Base-by-base conservation (phyloP, 108 stramenopile genomes). In the Cyclostephanos tholiformis region DNA sequence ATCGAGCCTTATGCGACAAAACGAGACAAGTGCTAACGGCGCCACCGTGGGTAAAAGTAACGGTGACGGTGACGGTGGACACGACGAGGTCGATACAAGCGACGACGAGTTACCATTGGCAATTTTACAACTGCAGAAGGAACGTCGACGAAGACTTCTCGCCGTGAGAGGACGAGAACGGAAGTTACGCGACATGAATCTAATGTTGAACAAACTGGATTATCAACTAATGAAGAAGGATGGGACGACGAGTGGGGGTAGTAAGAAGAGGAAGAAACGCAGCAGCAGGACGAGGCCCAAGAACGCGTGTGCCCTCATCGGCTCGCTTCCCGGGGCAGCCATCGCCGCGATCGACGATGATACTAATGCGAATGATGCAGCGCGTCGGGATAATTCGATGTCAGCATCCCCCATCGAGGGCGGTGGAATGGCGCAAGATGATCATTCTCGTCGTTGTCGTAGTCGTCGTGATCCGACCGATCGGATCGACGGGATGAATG, bases 81-180 rank as follows among this genome's bases (percentile, higher is more conserved):
- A 51, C 50, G 25, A 19, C 7, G 19, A 55, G 0, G 14, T 22
- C 23, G 25, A 55, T 13, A 26, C 53, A 2, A 60, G 59, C 32
- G 59, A 60, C 14, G 59, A 60, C 16, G 59, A 60, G 30, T 32
- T 60, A 17, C 59, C 59, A 60, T 60, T 60, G 59, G 27, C 59
- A 0, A 60, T 60, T 0, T 36, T 60, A 7, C 27, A 60, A 60
- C 30, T 7, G 0, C 27, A 35, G 10, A 29, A 35, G 30, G 59
- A 60, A 36, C 27, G 16, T 7, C 53, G 26, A 27, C 53, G 53
- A 10, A 25, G 53, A 13, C 25, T 26, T 4, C 7, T 26, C 23
- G 59, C 59, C 11, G n/a, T 35, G 32, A 60, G 59, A 35, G 59
- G 0, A 36, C 27, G 30, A 23, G 59, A 60, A 36, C 9, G 59